These are phyloP conservation scores for Phytophthora sp. DNA, from an alignment of 352 stramenopile species.

Conservation along the genomic window DNA sequence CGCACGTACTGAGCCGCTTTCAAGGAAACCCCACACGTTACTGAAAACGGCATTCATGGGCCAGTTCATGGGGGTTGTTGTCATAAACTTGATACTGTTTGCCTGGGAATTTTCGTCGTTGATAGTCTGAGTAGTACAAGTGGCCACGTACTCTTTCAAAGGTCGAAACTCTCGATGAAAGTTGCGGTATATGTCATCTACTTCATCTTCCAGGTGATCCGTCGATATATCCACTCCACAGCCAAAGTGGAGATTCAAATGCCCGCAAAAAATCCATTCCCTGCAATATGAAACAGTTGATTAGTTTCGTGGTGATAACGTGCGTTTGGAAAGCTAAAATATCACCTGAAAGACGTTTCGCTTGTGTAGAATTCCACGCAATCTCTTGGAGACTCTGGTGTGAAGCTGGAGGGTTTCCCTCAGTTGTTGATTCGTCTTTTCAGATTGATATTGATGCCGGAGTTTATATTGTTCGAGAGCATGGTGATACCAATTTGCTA, in stretches of 20 bases:
- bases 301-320: no score
- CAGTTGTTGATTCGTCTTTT: slow-evolving; percentile 9
- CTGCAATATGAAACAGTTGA: no score
- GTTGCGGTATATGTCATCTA: slow-evolving; percentile 11
- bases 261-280: slow-evolving; percentile 16
- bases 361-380: slow-evolving; percentile 4
- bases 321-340: no score
- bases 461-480: slow-evolving; percentile 11
- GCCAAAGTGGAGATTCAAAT: slow-evolving; percentile 2
- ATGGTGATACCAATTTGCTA: neutral
- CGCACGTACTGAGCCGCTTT: slow-evolving; percentile 14
- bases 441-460: neutral
- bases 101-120: slow-evolving; percentile 16
- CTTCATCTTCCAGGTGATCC: slow-evolving; percentile 21
- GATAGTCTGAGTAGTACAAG: neutral
- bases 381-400: neutral
- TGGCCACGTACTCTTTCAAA: neutral
- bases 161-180: slow-evolving; percentile 12
- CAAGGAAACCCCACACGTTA: slow-evolving; percentile 19
- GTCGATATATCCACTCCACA: neutral
- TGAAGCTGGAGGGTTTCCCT: slow-evolving; percentile 5
- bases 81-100: slow-evolving; percentile 22
- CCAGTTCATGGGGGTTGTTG: slow-evolving; percentile 17
- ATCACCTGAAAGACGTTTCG: slow-evolving; percentile 8
- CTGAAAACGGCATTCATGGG: slow-evolving; percentile 8